A percentile compares a stretch with the other conserved stretches of the same genome.
Conservation (phyloP, 805 yeast genomes). For the Teunomyces lycoperdinae region DNA sequence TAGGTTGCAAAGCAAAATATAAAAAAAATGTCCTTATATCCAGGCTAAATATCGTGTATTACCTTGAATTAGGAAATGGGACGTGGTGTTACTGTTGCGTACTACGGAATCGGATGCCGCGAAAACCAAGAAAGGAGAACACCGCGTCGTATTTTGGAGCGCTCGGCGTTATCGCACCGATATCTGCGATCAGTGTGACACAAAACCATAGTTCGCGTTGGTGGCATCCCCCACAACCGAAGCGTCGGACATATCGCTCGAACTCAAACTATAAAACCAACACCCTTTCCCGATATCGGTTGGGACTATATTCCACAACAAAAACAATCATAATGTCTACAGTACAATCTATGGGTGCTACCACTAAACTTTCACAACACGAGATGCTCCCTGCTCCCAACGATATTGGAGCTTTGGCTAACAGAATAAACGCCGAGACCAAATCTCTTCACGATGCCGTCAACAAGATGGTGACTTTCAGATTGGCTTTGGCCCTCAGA, state of each 20-base stretch:
- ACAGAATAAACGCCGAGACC: slow-evolving; percentile 74
- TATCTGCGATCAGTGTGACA: not conserved
- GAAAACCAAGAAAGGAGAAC: too few relatives aligned
- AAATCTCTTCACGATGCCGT: slow-evolving; percentile 63
- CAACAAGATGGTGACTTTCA: slow-evolving; percentile 64
- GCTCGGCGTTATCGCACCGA: slow-evolving; percentile 3
- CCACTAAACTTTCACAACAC: slow-evolving; percentile 32
- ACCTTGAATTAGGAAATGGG: not conserved
- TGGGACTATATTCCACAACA: not conserved
- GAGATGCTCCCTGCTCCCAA: slow-evolving; percentile 72
- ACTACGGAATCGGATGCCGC: too few relatives aligned
- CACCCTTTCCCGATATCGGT: not conserved
- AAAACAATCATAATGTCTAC: not conserved
- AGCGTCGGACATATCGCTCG: slow-evolving; percentile 1
- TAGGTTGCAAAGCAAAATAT: not conserved
- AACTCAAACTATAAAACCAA: not conserved
- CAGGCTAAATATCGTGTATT: not conserved
- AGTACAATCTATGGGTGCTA: slow-evolving; percentile 17
- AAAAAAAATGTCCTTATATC: too few relatives aligned
- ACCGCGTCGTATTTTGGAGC: not conserved
- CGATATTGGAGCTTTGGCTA: slow-evolving; percentile 82
- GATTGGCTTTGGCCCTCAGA: slow-evolving; percentile 71
- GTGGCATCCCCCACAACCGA: too few relatives aligned
- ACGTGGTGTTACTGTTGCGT: too few relatives aligned
- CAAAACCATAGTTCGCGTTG: not conserved